Evolutionary conservation across 495 filamentous ascomycete genomes (phyloP).

Genomic region (Tuber indicum): DNA sequence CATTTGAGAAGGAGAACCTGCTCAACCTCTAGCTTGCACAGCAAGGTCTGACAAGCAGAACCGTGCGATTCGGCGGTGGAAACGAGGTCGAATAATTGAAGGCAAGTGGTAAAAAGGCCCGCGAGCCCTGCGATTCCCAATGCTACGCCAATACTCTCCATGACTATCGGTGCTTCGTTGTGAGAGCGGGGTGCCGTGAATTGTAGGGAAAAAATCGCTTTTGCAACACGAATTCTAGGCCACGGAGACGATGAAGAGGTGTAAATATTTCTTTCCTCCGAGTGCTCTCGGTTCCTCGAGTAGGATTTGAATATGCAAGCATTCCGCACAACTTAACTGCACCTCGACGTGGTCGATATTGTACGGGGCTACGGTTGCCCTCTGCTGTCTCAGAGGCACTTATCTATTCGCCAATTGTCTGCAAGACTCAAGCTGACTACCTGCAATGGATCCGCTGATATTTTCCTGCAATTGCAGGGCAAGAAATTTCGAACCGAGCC

Average conservation of each 20-base stretch:
- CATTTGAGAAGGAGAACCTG: conserved; percentile 13
- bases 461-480: background rate
- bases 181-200: background rate
- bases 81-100: conserved; percentile 7
- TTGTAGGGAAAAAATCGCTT: background rate
- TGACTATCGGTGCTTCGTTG: background rate
- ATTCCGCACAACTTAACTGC: conserved; percentile 1
- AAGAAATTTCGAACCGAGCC: conserved; percentile 1
- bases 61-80: background rate
- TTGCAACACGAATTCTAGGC: background rate
- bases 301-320: conserved; percentile 4
- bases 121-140: conserved; percentile 6
- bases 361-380: conserved; percentile 5
- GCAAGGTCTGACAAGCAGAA: conserved; percentile 7
- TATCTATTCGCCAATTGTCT: conserved; percentile 1
- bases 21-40: conserved; percentile 13
- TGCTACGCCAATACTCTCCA: conserved; percentile 8
- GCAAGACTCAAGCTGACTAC: background rate
- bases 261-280: conserved; percentile 1
- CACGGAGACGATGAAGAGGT: background rate
- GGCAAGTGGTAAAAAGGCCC: conserved; percentile 10
- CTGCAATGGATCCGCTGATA: background rate
- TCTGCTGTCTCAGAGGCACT: conserved; percentile 1
- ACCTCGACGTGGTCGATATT: conserved; percentile 5
- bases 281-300: background rate